These are phyloP conservation scores for Cryptococcus deneoformans DNA, from an alignment of 1,284 basidiomycete species.

Conservation along the genomic window DNA sequence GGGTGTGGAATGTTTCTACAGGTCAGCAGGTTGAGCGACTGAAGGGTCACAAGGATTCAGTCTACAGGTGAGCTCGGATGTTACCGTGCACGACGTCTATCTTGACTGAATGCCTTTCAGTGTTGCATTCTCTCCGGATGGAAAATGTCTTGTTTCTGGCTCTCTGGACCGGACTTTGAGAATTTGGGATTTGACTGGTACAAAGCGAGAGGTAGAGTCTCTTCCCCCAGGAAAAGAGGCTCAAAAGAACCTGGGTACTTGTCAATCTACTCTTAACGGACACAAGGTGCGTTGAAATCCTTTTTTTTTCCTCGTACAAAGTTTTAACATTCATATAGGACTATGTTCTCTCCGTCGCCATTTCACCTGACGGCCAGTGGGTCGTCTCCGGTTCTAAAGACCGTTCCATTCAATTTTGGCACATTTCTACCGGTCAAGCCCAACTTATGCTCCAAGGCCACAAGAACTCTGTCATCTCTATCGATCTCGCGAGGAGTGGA, in stretches of 20 bases:
- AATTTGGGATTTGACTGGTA: constrained; percentile 69
- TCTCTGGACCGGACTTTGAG: constrained; percentile 84
- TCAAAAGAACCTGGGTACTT: constrained; percentile 56
- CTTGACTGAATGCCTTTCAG: constrained; percentile 30
- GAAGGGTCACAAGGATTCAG: constrained; percentile 76
- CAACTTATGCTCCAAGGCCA: constrained; percentile 86
- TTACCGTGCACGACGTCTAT: too few relatives aligned
- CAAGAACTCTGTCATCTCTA: constrained; percentile 86
- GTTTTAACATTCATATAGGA: constrained; percentile 30
- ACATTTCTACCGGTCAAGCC: constrained; percentile 66
- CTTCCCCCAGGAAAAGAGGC: constrained; percentile 31
- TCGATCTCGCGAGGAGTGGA: constrained; percentile 74
- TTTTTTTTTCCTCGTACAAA: too few relatives aligned
- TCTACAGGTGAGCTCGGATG: constrained; percentile 54
- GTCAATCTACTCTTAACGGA: constrained; percentile 74
- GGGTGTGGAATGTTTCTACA: constrained; percentile 78
- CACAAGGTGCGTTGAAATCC: constrained; percentile 67
- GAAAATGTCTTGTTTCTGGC: constrained; percentile 69
- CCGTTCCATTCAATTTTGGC: constrained; percentile 85
- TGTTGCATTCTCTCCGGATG: constrained; percentile 82
- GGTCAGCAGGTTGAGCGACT: constrained; percentile 71
- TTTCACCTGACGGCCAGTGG: constrained; percentile 81
- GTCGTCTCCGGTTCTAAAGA: constrained; percentile 90
- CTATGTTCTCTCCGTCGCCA: constrained; percentile 56
- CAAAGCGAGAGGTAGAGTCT: constrained; percentile 41